phyloP scores from a whole-genome alignment of 2,329 filamentous ascomycete species.

The Fusarium fujikuroi region DNA sequence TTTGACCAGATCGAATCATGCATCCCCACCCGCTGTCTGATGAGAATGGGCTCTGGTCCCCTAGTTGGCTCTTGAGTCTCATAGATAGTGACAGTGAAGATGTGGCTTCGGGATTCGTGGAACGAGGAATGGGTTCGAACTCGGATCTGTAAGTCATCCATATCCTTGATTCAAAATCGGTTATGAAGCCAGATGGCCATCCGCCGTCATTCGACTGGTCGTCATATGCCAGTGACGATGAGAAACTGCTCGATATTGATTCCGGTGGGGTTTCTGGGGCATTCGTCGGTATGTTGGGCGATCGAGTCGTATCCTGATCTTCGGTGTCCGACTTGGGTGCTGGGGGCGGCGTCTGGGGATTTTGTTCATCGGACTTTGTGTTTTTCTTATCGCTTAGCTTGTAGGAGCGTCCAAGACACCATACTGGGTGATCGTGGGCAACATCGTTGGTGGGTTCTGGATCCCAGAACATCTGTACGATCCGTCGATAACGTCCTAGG shows the following conservation, averaged over 20 bases:
- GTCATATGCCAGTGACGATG: slow-evolving; percentile 62
- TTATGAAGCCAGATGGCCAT: slow-evolving; percentile 88
- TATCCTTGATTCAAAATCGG: slow-evolving; percentile 91
- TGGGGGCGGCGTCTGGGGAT: slow-evolving; percentile 41
- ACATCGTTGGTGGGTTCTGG: slow-evolving; percentile 86
- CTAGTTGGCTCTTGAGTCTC: slow-evolving; percentile 81
- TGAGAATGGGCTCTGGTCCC: slow-evolving; percentile 83
- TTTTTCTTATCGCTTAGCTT: slow-evolving; percentile 49
- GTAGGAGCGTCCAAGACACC: slow-evolving; percentile 77
- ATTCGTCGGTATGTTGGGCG: slow-evolving; percentile 40
- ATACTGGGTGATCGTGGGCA: slow-evolving; percentile 74
- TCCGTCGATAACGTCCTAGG: slow-evolving; percentile 78
- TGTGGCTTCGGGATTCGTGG: slow-evolving; percentile 75
- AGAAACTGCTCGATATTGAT: slow-evolving; percentile 62
- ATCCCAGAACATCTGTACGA: slow-evolving; percentile 94
- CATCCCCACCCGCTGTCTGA: slow-evolving; percentile 98
- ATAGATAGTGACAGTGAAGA: slow-evolving; percentile 84
- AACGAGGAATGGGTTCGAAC: slow-evolving; percentile 84
- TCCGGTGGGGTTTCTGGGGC: slow-evolving; percentile 59
- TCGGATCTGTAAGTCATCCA: slow-evolving; percentile 97
- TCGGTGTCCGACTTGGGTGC: slow-evolving; percentile 22
- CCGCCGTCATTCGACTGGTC: slow-evolving; percentile 61
- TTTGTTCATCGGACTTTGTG: slow-evolving; percentile 17
- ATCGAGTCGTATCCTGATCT: slow-evolving; percentile 32
- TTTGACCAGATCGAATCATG: slow-evolving; percentile 98